phyloP scores from a whole-genome alignment of 2,329 filamentous ascomycete species.

The Colletotrichum sp. region DNA sequence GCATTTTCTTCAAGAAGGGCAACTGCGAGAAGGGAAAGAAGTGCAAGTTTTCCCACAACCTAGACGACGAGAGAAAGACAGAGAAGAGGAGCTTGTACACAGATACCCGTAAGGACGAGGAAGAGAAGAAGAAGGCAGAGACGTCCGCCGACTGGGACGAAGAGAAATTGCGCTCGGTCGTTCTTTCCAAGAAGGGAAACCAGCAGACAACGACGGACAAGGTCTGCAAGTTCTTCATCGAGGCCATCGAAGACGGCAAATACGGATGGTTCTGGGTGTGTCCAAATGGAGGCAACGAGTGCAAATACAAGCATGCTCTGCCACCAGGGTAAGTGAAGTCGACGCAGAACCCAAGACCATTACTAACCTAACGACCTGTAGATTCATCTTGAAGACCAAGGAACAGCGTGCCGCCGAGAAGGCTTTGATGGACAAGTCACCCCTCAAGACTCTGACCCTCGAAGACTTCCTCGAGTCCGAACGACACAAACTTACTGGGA shows the following conservation, averaged over 20 bases:
- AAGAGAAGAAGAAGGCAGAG: conserved; percentile 83
- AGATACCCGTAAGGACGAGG: conserved; percentile 77
- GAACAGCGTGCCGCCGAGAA: conserved; percentile 96
- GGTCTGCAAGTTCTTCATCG: conserved; percentile 98
- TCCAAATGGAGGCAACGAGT: conserved; percentile 95
- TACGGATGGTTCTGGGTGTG: conserved; percentile 99
- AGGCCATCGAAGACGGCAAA: conserved; percentile 96
- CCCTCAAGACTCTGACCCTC: conserved; percentile 89
- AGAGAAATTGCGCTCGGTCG: conserved; percentile 89
- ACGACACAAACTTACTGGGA: conserved; percentile 91
- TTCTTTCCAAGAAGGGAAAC: conserved; percentile 96
- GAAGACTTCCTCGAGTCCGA: conserved; percentile 98
- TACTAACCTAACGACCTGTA: conserved; percentile 37
- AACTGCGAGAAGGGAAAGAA: conserved; percentile 96
- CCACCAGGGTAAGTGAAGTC: conserved; percentile 79
- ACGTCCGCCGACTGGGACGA: conserved; percentile 98
- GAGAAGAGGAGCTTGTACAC: conserved; percentile 93
- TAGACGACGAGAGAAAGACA: conserved; percentile 86
- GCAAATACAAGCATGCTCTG: conserved; percentile 97
- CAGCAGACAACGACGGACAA: conserved; percentile 95
- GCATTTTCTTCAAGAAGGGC: conserved; percentile 96
- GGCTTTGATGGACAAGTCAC: conserved; percentile 93
- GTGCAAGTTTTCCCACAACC: conserved; percentile 97
- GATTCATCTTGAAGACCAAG: conserved; percentile 96
- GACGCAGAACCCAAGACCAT: neutral